Conservation (phyloP, 441 rosid genomes). For the Populus tomentosa region DNA sequence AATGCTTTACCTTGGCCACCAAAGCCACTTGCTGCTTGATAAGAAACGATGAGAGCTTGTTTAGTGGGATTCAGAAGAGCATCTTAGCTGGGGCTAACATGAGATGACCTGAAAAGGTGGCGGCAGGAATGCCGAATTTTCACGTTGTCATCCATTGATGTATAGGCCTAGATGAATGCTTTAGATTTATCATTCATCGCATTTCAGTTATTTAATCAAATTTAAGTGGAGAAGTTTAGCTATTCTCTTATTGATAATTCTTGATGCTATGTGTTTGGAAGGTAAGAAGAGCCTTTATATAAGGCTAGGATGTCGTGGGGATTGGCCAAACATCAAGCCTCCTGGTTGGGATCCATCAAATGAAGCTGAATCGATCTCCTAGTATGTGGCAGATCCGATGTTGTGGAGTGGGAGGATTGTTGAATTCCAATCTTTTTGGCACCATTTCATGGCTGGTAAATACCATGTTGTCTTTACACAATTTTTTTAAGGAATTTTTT, state of each 20-base stretch:
- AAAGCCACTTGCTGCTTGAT: too few relatives aligned
- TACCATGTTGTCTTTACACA: too few relatives aligned
- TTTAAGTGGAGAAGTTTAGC: not conserved
- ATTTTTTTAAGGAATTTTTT: too few relatives aligned
- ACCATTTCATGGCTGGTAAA: not conserved
- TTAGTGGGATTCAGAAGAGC: not conserved
- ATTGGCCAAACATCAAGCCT: slow-evolving; percentile 56
- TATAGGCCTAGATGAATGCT: not conserved
- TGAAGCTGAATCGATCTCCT: slow-evolving; percentile 27
- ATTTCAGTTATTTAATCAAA: not conserved
- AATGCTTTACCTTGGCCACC: not conserved
- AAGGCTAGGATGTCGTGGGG: slow-evolving; percentile 86
- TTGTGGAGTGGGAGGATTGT: not conserved
- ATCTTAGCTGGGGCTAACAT: not conserved
- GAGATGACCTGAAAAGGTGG: not conserved
- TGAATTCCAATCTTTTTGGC: not conserved
- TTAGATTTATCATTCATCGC: not conserved
- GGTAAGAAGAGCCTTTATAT: slow-evolving; percentile 90
- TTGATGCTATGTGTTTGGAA: slow-evolving; percentile 23
- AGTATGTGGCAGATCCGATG: not conserved
- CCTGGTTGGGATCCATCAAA: not conserved
- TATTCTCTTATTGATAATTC: not conserved
- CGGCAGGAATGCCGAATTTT: not conserved
- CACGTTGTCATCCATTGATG: not conserved
- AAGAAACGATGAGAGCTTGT: not conserved